phyloP scores from a whole-genome alignment of 2,329 filamentous ascomycete species.

The Sporothrix sp. region DNA sequence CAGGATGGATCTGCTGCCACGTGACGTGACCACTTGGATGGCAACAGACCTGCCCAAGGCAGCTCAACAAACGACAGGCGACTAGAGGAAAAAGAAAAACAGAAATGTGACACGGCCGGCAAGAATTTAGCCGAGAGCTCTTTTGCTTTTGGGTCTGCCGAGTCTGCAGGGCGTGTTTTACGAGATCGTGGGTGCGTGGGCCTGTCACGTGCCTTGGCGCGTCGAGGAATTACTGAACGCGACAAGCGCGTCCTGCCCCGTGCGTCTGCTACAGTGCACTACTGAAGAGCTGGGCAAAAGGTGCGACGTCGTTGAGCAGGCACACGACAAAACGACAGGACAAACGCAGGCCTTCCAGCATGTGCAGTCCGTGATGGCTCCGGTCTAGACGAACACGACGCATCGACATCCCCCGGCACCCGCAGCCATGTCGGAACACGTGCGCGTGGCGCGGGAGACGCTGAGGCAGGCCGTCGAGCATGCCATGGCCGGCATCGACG shows the following conservation, averaged over 20 bases:
- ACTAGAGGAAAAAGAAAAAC: too few relatives aligned
- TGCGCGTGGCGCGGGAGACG: conserved; percentile 19
- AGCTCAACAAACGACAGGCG: too few relatives aligned
- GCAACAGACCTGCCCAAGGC: too few relatives aligned
- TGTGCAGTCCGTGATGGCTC: too few relatives aligned
- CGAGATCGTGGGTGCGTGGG: too few relatives aligned
- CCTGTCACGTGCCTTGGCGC: conserved; percentile 5
- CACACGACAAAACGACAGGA: not conserved
- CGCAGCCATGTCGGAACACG: not conserved
- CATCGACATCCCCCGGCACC: not conserved
- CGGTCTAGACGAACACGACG: not conserved
- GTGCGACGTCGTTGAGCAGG: not conserved
- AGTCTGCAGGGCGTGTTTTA: too few relatives aligned
- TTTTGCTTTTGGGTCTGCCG: too few relatives aligned
- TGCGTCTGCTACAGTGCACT: not conserved
- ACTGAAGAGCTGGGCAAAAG: not conserved
- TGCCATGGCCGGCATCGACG: conserved; percentile 31
- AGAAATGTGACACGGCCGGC: too few relatives aligned
- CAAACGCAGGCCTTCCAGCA: not conserved
- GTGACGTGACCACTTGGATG: too few relatives aligned
- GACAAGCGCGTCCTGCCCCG: not conserved
- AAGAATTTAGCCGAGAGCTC: too few relatives aligned
- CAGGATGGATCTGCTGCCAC: too few relatives aligned
- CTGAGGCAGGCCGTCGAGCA: conserved; percentile 32
- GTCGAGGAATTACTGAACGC: not conserved